Base-by-base conservation (phyloP, 805 yeast genomes). In the Metschnikowia similis region DNA sequence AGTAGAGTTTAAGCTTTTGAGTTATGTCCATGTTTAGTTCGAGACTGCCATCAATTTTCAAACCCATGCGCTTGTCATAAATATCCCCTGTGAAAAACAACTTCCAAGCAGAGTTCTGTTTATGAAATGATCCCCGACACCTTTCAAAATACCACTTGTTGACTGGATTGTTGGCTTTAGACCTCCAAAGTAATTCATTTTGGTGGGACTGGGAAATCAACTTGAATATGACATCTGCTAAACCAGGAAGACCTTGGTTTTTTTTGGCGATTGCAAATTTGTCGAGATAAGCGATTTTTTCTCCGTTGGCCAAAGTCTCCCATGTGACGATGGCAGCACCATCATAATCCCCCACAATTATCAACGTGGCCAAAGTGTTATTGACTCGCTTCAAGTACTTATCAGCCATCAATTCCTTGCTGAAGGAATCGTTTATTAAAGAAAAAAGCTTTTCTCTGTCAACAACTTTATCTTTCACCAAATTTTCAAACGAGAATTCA, bases 131-230 rank as follows among this genome's bases (percentile, higher is more conserved):
- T 0, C 96, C 96, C 14, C 76, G 70, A 37, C 96, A 85, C 54
- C 99, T 75, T 62, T 94, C 97, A 66, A 92, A 94, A 64, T 92
- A 92, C 99, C 99, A 94, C 62, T 90, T 90, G 71, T 94, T 94
- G 7, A 94, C 97, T 0, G 97, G 96, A 65, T 94, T 94, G 48
- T 71, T 79, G 50, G 78, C 79, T 41, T 96, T 73, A 1, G 98
- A 92, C 60, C 99, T 79, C 99, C 99, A 94, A 1, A 94, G 70
- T 10, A 90, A 65, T 62, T 89, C 94, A 13, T 76, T 68, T 0
- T 89, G 87, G 62, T 84, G 91, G 35, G 82, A 66, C 45, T 80
- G 80, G 8, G 82, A 70, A 74, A 94, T 81, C 7, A 87, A 76
- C 63, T 92, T 94, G 73, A 94, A 90, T 26, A 92, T 84, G 21